phyloP scores from a whole-genome alignment of 2,329 filamentous ascomycete species.

The Neonectria punicea region DNA sequence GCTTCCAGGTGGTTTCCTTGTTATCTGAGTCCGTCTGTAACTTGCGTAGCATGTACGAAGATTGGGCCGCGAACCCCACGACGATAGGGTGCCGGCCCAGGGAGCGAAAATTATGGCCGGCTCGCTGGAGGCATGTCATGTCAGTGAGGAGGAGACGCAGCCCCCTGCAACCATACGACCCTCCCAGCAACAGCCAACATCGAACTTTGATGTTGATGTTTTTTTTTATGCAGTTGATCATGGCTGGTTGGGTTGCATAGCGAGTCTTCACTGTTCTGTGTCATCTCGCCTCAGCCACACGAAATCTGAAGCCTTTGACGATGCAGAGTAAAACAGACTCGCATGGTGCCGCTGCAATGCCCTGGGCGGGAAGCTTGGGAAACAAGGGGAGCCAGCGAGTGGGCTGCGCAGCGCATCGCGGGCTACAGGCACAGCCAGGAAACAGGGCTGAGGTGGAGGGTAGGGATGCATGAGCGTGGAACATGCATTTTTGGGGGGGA shows the following conservation, averaged over 20 bases:
- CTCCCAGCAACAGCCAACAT: not conserved
- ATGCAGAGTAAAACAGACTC: conserved; percentile 19
- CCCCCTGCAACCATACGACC: not conserved
- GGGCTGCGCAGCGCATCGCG: conserved; percentile 34
- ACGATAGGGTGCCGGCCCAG: not conserved
- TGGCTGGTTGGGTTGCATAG: not conserved
- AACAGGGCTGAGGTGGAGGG: conserved; percentile 45
- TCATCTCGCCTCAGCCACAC: conserved; percentile 17
- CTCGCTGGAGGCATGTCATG: not conserved
- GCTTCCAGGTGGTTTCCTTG: not conserved
- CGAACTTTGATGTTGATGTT: not conserved
- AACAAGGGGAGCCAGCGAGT: conserved; percentile 20
- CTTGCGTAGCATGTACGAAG: not conserved
- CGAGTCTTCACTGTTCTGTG: not conserved
- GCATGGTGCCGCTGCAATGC: conserved; percentile 10
- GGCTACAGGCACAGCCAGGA: conserved; percentile 39
- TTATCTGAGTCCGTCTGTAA: not conserved
- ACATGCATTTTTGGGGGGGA: not conserved
- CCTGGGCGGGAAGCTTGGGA: conserved; percentile 6
- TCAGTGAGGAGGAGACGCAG: not conserved
- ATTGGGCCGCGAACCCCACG: conserved; percentile 13
- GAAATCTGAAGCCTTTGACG: conserved; percentile 17
- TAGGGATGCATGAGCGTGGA: conserved; percentile 30
- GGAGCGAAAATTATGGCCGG: not conserved
- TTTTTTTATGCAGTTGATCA: not conserved